These are phyloP conservation scores for Calcarisporium arbuscula DNA, from an alignment of 2,329 filamentous ascomycete genomes.

Conservation along the genomic window DNA sequence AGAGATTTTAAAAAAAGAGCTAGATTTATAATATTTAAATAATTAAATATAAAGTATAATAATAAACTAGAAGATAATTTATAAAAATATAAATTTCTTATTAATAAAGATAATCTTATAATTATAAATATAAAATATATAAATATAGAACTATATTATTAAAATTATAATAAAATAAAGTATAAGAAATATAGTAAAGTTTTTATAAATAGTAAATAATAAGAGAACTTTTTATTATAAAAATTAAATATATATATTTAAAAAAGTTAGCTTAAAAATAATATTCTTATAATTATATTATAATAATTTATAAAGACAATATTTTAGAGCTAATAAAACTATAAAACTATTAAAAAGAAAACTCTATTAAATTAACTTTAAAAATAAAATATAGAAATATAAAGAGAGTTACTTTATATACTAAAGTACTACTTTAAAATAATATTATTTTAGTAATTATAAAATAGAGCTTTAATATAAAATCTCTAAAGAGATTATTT, in stretches of 20 bases:
- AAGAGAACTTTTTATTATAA: neutral
- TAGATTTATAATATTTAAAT: constrained; percentile 1
- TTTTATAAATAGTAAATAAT: neutral
- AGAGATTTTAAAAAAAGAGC: neutral
- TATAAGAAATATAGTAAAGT: neutral
- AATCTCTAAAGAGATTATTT: neutral
- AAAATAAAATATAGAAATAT: neutral
- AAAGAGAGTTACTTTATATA: neutral
- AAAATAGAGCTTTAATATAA: neutral
- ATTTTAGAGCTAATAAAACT: neutral
- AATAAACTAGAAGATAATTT: neutral
- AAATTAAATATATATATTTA: neutral
- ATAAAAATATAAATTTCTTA: neutral
- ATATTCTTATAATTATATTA: neutral
- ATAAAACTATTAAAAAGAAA: neutral
- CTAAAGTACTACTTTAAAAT: neutral
- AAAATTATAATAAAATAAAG: neutral
- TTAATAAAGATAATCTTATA: neutral
- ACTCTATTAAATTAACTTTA: neutral
- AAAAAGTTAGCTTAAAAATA: neutral
- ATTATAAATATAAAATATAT: neutral
- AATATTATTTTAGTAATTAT: neutral
- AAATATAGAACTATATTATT: neutral
- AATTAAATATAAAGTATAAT: neutral
- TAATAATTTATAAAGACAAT: neutral